A percentile compares a stretch with the other conserved stretches of the same genome.
Conservation (phyloP, 208 protist species). For the Trypanosoma caninum region DNA sequence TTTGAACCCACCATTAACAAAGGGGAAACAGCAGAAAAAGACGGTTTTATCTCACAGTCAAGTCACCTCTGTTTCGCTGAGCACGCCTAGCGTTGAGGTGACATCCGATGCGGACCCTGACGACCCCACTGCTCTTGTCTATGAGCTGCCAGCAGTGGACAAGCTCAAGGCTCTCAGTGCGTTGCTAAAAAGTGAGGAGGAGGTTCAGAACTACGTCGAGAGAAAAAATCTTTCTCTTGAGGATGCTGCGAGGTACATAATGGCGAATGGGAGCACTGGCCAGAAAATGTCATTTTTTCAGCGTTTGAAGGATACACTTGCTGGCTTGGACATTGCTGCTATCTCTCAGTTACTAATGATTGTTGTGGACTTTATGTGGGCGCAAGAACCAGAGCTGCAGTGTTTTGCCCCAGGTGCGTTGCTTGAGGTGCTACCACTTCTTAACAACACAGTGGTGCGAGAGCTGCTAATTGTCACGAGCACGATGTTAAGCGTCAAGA, state of each 20-base stretch:
- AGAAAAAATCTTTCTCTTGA: conserved; percentile 77
- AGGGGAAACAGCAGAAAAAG: conserved; percentile 5
- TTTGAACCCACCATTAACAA: conserved; percentile 22
- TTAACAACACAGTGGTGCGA: conserved; percentile 43
- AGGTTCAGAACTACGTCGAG: conserved; percentile 88
- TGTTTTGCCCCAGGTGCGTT: conserved; percentile 67
- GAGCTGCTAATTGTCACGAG: conserved; percentile 78
- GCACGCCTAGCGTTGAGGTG: not conserved
- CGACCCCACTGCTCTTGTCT: conserved; percentile 83
- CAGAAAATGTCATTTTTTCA: conserved; percentile 82
- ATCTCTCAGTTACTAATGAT: conserved; percentile 72
- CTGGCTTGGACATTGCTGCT: conserved; percentile 41
- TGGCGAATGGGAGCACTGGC: conserved; percentile 85
- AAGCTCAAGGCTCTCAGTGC: conserved; percentile 86
- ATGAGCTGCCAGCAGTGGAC: conserved; percentile 78
- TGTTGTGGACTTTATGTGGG: conserved; percentile 83
- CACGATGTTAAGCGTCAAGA: conserved; percentile 89
- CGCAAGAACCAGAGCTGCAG: conserved; percentile 86
- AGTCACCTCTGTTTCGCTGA: not conserved
- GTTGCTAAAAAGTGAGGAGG: conserved; percentile 81
- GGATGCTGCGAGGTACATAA: conserved; percentile 82
- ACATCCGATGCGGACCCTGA: conserved; percentile 34
- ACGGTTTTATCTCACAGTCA: not conserved
- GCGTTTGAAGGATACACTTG: conserved; percentile 64
- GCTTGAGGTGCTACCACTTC: conserved; percentile 47